phyloP scores from a whole-genome alignment of 2,329 filamentous ascomycete genomes.

The Plenodomus biglobosus region DNA sequence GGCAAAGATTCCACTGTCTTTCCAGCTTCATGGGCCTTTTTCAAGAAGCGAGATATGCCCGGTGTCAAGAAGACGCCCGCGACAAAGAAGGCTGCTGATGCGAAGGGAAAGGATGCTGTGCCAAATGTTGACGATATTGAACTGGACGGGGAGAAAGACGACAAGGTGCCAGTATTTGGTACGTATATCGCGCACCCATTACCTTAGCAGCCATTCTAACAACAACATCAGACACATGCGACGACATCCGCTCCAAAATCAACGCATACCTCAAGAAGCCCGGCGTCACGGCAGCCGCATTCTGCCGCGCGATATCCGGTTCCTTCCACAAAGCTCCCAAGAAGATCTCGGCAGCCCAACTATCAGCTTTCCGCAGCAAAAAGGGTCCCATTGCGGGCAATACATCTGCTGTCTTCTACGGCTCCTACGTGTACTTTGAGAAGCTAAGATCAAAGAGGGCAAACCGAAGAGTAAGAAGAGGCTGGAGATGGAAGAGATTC shows the following conservation, averaged over 20 bases:
- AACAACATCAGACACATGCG: constrained; percentile 53
- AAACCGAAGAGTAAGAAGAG: constrained; percentile 57
- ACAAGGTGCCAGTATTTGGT: constrained; percentile 53
- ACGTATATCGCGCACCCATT: neutral
- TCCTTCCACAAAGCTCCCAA: constrained; percentile 42
- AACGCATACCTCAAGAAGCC: constrained; percentile 52
- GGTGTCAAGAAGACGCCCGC: constrained; percentile 43
- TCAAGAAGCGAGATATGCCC: constrained; percentile 55
- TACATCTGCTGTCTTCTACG: constrained; percentile 55
- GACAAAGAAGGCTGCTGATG: constrained; percentile 20
- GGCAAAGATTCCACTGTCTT: constrained; percentile 37
- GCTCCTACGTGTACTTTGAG: constrained; percentile 61
- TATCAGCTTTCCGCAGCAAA: constrained; percentile 55
- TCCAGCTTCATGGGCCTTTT: constrained; percentile 41
- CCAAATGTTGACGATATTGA: constrained; percentile 43
- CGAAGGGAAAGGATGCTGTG: constrained; percentile 11
- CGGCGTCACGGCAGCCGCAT: constrained; percentile 54
- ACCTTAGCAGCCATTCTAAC: neutral
- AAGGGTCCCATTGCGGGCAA: constrained; percentile 54
- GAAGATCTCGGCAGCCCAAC: constrained; percentile 49
- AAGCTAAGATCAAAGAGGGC: constrained; percentile 55
- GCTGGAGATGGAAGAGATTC: constrained; percentile 53
- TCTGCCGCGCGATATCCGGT: constrained; percentile 54
- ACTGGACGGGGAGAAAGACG: constrained; percentile 53
- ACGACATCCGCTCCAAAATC: constrained; percentile 61